phyloP scores from a whole-genome alignment of 2,329 filamentous ascomycete species.

The Hansfordia pulvinata region DNA sequence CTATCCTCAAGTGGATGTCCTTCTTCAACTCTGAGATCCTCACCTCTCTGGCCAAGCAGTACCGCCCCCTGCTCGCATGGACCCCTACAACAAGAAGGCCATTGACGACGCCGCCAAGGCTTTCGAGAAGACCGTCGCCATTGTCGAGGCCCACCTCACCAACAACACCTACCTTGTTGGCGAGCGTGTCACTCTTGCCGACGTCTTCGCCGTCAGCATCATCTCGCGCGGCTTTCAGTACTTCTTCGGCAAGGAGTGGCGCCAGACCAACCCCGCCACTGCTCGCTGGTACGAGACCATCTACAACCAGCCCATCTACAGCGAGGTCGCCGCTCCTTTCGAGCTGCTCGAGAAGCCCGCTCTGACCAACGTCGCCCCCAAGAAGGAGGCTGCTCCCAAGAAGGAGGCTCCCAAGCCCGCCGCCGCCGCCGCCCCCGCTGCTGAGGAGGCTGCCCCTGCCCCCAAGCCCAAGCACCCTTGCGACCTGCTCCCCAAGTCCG shows the following conservation, averaged over 20 bases:
- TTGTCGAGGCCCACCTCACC: conserved; percentile 77
- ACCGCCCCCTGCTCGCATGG: conserved; percentile 70
- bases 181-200: conserved; percentile 93
- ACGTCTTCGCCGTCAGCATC: conserved; percentile 72
- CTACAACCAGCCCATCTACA: conserved; percentile 84
- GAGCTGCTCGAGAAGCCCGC: conserved; percentile 74
- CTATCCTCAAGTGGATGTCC: conserved; percentile 97
- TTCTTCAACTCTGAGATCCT: conserved; percentile 87
- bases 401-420: conserved; percentile 39
- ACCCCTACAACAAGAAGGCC: conserved; percentile 94
- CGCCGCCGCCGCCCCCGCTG: conserved; percentile 23
- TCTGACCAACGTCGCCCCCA: conserved; percentile 53
- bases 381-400: conserved; percentile 67
- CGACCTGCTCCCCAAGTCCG: conserved; percentile 67
- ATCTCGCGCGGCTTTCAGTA: conserved; percentile 80
- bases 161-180: conserved; percentile 95
- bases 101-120: conserved; percentile 68
- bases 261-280: conserved; percentile 67
- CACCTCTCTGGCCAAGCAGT: conserved; percentile 61
- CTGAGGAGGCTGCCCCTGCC: conserved; percentile 39
- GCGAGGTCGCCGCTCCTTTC: conserved; percentile 61
- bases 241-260: conserved; percentile 89
- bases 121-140: conserved; percentile 51
- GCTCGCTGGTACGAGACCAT: conserved; percentile 93
- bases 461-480: conserved; percentile 97